phyloP scores from a whole-genome alignment of 495 filamentous ascomycete species.

The Trichoderma erinaceum region DNA sequence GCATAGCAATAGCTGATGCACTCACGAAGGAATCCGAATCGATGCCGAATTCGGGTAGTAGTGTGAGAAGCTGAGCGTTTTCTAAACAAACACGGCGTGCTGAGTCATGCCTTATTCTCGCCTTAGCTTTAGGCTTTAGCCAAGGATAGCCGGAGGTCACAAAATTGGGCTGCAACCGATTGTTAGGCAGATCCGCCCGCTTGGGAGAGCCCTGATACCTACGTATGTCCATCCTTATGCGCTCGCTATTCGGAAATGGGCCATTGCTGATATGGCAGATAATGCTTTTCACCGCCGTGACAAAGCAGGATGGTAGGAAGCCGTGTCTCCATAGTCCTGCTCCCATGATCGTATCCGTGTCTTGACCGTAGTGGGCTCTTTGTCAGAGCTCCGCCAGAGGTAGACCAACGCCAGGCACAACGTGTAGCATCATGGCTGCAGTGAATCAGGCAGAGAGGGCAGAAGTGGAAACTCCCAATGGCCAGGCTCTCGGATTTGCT shows the following conservation, averaged over 20 bases:
- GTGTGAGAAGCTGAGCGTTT: background rate
- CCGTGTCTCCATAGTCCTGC: background rate
- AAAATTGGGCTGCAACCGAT: constrained; percentile 1
- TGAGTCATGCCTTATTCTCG: background rate
- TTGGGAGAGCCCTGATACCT: background rate
- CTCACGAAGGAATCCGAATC: no score
- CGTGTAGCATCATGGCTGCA: background rate
- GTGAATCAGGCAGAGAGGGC: background rate
- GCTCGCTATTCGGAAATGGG: background rate
- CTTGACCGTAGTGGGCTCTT: background rate
- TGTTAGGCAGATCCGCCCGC: background rate
- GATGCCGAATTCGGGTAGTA: no score
- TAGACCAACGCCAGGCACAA: background rate
- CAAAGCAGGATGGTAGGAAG: background rate
- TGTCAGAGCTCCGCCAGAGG: background rate
- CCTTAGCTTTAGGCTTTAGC: background rate
- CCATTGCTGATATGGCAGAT: background rate
- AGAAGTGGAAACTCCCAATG: background rate
- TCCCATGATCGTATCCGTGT: background rate
- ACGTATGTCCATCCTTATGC: background rate
- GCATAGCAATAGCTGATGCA: no score
- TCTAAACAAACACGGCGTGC: background rate
- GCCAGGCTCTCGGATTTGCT: background rate
- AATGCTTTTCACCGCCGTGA: background rate
- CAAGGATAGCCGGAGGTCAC: background rate